Conservation (phyloP, 495 filamentous ascomycete genomes). For the Penicillium canariense region DNA sequence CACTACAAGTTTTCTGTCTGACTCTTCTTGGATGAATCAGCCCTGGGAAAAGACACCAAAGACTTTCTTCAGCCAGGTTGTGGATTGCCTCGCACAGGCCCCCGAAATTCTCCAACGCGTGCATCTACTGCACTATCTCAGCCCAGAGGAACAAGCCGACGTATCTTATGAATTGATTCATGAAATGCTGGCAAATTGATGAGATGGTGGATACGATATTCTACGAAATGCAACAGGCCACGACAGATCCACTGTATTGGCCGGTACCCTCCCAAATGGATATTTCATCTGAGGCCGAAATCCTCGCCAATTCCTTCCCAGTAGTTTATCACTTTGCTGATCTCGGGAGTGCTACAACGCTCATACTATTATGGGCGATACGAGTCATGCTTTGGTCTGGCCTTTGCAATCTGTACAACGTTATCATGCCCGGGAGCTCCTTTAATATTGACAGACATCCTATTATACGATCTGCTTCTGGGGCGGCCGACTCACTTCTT, state of each 20-base stretch:
- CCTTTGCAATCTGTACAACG: constrained; percentile 23
- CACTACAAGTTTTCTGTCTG: constrained; percentile 24
- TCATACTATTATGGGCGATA: constrained; percentile 36
- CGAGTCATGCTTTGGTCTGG: constrained; percentile 25
- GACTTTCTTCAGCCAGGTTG: constrained; percentile 20
- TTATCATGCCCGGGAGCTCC: no score
- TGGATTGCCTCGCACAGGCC: constrained; percentile 27
- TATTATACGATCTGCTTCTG: no score
- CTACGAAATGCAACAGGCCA: constrained; percentile 16
- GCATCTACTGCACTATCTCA: constrained; percentile 9
- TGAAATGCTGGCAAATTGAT: constrained; percentile 28
- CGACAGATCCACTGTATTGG: constrained; percentile 29
- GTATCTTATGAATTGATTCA: constrained; percentile 8
- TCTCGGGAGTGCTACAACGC: constrained; percentile 23
- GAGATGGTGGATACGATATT: no score
- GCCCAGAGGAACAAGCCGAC: constrained; percentile 5
- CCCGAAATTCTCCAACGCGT: constrained; percentile 23
- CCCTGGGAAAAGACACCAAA: constrained; percentile 29
- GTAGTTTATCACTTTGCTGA: constrained; percentile 30
- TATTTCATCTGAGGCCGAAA: not conserved
- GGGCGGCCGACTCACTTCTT: constrained; percentile 10
- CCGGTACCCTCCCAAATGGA: constrained; percentile 17
- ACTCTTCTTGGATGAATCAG: constrained; percentile 25
- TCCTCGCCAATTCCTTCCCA: constrained; percentile 24
- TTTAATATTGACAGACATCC: no score